phyloP scores from a whole-genome alignment of 164 flowering plant genomes.

The Houttuynia cordata region DNA sequence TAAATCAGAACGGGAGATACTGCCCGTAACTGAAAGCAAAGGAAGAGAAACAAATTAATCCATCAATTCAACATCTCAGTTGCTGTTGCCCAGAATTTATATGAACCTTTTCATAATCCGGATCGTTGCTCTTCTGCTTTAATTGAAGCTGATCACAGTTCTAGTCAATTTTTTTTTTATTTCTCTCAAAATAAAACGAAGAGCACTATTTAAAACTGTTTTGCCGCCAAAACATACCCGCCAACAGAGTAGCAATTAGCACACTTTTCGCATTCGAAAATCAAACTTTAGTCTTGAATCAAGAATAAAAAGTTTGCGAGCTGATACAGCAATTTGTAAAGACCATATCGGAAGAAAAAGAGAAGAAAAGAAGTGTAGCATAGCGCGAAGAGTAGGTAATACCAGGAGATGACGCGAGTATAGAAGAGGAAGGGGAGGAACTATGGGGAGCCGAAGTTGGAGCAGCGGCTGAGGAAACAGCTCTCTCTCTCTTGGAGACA shows the following conservation, averaged over 20 bases:
- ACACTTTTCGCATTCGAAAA: neutral
- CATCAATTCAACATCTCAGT: too few species aligned
- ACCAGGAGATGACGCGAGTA: constrained; percentile 24
- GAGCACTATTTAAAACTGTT: neutral
- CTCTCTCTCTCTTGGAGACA: constrained; percentile 72
- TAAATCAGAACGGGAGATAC: constrained; percentile 45
- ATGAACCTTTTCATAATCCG: neutral
- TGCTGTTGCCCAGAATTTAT: neutral
- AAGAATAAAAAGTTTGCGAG: neutral
- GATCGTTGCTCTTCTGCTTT: neutral
- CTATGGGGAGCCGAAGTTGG: too few species aligned
- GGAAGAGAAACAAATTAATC: neutral
- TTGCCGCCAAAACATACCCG: neutral
- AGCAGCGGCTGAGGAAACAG: constrained; percentile 6
- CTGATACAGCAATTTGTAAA: too few species aligned
- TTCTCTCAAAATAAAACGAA: neutral
- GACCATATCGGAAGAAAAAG: neutral
- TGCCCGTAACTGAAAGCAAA: constrained; percentile 36
- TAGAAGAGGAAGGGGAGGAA: constrained; percentile 12
- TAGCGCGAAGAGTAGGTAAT: neutral
- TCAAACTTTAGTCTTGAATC: neutral
- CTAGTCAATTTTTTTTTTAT: neutral
- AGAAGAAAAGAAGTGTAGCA: neutral
- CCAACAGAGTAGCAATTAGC: neutral
- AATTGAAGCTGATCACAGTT: neutral